These are phyloP conservation scores for Sarcodon sp. DNA, from an alignment of 768 basidiomycete genomes.

Conservation along the genomic window DNA sequence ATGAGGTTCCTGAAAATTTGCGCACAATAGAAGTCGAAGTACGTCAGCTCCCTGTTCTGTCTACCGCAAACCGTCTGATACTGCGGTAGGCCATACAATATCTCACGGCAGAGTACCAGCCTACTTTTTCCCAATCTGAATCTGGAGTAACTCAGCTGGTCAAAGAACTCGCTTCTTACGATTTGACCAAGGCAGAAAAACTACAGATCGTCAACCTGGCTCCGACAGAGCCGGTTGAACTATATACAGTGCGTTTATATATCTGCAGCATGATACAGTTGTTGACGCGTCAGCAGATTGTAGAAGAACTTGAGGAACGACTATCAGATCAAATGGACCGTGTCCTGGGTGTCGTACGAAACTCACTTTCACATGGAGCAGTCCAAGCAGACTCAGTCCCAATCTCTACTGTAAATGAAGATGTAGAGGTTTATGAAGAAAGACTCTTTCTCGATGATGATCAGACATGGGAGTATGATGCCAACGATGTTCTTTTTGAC, in stretches of 20 bases:
- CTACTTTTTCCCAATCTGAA: slow-evolving; percentile 50
- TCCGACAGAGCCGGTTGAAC: slow-evolving; percentile 70
- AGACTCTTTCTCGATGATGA: slow-evolving; percentile 14
- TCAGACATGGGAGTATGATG: slow-evolving; percentile 24
- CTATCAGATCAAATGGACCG: slow-evolving; percentile 58
- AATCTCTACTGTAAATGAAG: neutral
- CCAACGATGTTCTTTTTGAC: slow-evolving; percentile 46
- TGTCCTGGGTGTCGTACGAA: slow-evolving; percentile 45
- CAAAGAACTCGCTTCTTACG: slow-evolving; percentile 49
- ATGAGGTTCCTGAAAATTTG: slow-evolving; percentile 67
- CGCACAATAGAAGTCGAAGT: slow-evolving; percentile 83
- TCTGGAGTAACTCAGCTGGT: slow-evolving; percentile 55
- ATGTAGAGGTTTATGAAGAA: slow-evolving; percentile 13
- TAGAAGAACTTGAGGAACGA: slow-evolving; percentile 85
- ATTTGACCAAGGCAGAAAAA: slow-evolving; percentile 85
- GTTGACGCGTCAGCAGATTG: slow-evolving; percentile 39
- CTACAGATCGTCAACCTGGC: slow-evolving; percentile 86
- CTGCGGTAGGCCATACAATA: slow-evolving; percentile 66
- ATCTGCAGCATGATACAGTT: neutral
- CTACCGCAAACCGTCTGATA: slow-evolving; percentile 1
- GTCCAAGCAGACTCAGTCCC: neutral
- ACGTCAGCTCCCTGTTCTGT: slow-evolving; percentile 8
- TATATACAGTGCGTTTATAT: slow-evolving; percentile 64
- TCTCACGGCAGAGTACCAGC: slow-evolving; percentile 64
- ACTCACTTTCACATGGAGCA: slow-evolving; percentile 18